Conservation (phyloP, 192 early-diverging fungal species). For the Coemansia furcata region DNA sequence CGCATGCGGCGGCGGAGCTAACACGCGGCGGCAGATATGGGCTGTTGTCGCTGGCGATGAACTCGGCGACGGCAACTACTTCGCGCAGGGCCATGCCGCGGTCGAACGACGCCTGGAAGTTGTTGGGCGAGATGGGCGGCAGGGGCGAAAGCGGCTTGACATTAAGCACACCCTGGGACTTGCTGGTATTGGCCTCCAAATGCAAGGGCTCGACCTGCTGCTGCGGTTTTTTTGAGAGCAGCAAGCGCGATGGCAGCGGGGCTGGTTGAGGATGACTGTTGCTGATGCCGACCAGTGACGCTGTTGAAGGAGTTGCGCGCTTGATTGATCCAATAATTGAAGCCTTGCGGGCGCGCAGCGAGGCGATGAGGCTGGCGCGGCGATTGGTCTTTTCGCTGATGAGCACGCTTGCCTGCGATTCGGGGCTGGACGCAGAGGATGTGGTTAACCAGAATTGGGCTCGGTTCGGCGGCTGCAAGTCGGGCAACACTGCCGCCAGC, state of each 20-base stretch:
- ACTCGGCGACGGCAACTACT: conserved; percentile 25
- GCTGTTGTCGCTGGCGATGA: conserved; percentile 10
- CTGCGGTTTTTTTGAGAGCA: background rate
- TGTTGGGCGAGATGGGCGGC: conserved; percentile 45
- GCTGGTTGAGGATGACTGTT: background rate
- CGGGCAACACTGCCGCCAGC: background rate
- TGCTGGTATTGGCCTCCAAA: background rate
- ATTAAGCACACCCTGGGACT: background rate
- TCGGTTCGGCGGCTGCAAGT: conserved; percentile 1
- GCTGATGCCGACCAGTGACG: background rate
- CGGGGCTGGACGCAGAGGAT: conserved; percentile 19
- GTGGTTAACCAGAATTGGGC: conserved; percentile 51
- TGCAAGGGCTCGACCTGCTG: background rate
- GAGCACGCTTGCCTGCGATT: conserved; percentile 29
- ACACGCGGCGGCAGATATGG: conserved; percentile 9
- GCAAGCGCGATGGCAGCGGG: conserved; percentile 9
- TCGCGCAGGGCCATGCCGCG: conserved; percentile 37
- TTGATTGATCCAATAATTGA: conserved; percentile 43
- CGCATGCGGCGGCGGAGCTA: conserved; percentile 14
- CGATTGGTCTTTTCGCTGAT: conserved; percentile 11
- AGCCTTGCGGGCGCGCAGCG: conserved; percentile 34
- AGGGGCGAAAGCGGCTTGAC: conserved; percentile 39
- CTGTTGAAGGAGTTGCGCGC: conserved; percentile 25
- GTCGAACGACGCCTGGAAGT: conserved; percentile 51
- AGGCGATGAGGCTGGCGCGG: conserved; percentile 24